Percentiles rank a stretch among this genome's conserved stretches.
phyloP scores from a whole-genome alignment of 805 yeast genomes.

The Candida taoyuanica region DNA sequence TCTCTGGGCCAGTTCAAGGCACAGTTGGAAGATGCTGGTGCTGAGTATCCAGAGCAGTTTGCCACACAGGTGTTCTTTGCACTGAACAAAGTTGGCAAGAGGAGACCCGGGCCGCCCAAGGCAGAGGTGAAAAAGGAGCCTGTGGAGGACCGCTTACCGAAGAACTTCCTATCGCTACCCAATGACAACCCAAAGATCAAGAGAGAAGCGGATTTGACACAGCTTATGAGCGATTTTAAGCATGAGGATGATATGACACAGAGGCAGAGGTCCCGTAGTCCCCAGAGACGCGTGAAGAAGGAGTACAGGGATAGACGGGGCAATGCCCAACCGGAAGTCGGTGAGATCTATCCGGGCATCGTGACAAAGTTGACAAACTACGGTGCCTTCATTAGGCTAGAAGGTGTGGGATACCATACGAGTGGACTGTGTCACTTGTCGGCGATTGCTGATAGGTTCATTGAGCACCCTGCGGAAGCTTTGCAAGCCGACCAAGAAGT shows the following conservation, averaged over 20 bases:
- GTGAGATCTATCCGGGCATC: constrained; percentile 53
- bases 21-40: constrained; percentile 39
- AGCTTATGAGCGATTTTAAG: constrained; percentile 23
- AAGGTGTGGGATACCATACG: constrained; percentile 31
- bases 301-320: constrained; percentile 19
- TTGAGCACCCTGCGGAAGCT: constrained; percentile 55
- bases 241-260: constrained; percentile 14
- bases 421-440: constrained; percentile 80
- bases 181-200: constrained; percentile 19
- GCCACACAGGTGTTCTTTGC: constrained; percentile 16
- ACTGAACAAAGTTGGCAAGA: constrained; percentile 5
- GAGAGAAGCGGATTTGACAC: constrained; percentile 7
- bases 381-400: constrained; percentile 73
- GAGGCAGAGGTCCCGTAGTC: constrained; percentile 7
- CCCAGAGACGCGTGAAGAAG: constrained; percentile 4
- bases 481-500: constrained; percentile 56
- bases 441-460: constrained; percentile 48
- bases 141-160: constrained; percentile 11
- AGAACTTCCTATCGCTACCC: constrained; percentile 20
- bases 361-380: constrained; percentile 58
- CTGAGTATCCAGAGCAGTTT: constrained; percentile 33
- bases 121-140: constrained; percentile 1
- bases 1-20: constrained; percentile 32
- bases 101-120: constrained; percentile 7
- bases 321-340: constrained; percentile 33